Percentiles rank a stretch among this genome's conserved stretches.
Conservation (phyloP, 2,329 filamentous ascomycete genomes). For the Sporothrix dimorphospora region DNA sequence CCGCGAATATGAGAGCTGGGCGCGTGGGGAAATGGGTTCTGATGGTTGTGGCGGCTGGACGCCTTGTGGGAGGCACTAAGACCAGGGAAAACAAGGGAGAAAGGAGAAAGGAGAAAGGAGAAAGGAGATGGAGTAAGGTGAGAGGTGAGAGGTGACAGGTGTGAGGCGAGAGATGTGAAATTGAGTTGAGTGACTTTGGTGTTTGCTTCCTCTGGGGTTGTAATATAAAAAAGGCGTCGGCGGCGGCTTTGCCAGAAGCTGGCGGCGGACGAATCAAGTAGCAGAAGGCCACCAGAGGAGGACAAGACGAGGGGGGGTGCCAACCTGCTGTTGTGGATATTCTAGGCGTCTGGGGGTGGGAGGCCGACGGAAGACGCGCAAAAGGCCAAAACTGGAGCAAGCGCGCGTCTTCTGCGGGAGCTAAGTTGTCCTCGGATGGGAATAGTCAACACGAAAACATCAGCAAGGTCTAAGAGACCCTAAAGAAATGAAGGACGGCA, state of each 20-base stretch:
- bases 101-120: neutral
- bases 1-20: neutral
- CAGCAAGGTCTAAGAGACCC: neutral
- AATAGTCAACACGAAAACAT: conserved; percentile 16
- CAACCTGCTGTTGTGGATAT: conserved; percentile 33
- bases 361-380: conserved; percentile 37
- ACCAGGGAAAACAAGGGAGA: neutral
- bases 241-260: conserved; percentile 14
- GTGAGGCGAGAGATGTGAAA: conserved; percentile 5
- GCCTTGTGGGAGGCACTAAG: neutral
- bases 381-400: conserved; percentile 37
- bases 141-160: neutral
- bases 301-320: conserved; percentile 30
- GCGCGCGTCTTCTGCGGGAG: conserved; percentile 42
- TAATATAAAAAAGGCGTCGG: conserved; percentile 21
- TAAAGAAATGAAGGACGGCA: neutral
- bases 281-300: conserved; percentile 22
- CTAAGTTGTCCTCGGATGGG: neutral
- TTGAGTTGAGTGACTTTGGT: conserved; percentile 1
- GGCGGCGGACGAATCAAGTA: conserved; percentile 29
- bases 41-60: neutral
- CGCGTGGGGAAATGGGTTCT: neutral
- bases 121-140: neutral
- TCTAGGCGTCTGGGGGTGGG: conserved; percentile 29
- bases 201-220: conserved; percentile 15